Conservation (phyloP, 257 asterid genomes). For the Capsicum rhomboideum region DNA sequence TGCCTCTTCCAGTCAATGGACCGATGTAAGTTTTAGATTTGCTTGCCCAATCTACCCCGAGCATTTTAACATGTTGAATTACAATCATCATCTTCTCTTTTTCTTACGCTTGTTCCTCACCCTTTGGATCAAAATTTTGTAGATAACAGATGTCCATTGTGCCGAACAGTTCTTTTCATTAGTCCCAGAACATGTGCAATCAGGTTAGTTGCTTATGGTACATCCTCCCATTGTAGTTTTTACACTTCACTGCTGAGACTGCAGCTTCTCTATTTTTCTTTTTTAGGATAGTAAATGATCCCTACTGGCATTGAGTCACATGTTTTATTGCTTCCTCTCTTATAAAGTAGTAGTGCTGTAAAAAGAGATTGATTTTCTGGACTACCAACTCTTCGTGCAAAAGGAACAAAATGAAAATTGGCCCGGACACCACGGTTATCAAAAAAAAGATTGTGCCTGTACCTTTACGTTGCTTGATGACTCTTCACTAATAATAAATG, state of each 20-base stretch:
- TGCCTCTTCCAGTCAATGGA: slow-evolving; percentile 98
- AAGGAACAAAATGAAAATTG: neutral
- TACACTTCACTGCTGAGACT: neutral
- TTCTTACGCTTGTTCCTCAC: neutral
- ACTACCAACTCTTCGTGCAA: neutral
- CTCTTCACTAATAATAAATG: neutral
- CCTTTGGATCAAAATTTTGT: slow-evolving; percentile 11
- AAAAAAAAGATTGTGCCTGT: neutral
- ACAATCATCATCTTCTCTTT: neutral
- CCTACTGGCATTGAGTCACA: neutral
- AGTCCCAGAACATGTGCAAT: slow-evolving; percentile 77
- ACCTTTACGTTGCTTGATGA: neutral
- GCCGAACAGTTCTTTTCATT: slow-evolving; percentile 84
- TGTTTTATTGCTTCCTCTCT: neutral
- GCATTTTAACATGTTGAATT: neutral
- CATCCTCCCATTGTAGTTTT: neutral
- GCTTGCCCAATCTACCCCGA: slow-evolving; percentile 2
- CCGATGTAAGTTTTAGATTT: slow-evolving; percentile 44
- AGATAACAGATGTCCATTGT: slow-evolving; percentile 91
- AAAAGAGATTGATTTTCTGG: neutral
- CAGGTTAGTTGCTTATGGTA: slow-evolving; percentile 47
- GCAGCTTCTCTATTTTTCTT: neutral
- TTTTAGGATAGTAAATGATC: neutral
- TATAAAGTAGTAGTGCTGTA: neutral
- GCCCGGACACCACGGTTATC: no score